These are phyloP conservation scores for Blumeriella jaapii DNA, from an alignment of 2,329 filamentous ascomycete species.

Conservation along the genomic window DNA sequence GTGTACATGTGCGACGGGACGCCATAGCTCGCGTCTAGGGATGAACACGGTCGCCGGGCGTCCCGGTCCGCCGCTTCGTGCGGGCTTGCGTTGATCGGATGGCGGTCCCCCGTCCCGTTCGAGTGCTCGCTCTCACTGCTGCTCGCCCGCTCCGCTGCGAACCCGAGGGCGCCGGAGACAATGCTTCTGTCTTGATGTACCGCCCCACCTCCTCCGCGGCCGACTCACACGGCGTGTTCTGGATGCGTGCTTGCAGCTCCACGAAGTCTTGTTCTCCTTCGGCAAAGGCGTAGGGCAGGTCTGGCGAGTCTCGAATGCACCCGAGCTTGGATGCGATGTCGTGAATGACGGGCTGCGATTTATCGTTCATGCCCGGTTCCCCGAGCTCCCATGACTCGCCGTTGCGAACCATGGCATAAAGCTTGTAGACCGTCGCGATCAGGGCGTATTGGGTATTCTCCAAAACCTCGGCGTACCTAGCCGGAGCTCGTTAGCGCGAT, in stretches of 20 bases:
- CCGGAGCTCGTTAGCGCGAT: slow-evolving; percentile 5
- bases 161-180: slow-evolving; percentile 14
- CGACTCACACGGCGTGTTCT: slow-evolving; percentile 21
- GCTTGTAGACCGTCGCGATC: slow-evolving; percentile 52
- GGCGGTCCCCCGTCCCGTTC: slow-evolving; percentile 18
- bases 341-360: slow-evolving; percentile 51
- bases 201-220: slow-evolving; percentile 13
- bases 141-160: slow-evolving; percentile 20
- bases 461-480: slow-evolving; percentile 50
- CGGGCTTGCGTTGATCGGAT: slow-evolving; percentile 16
- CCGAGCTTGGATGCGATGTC: slow-evolving; percentile 53
- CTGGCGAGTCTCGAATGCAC: slow-evolving; percentile 50
- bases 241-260: slow-evolving; percentile 44
- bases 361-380: slow-evolving; percentile 52
- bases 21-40: slow-evolving; percentile 14
- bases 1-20: slow-evolving; percentile 21
- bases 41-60: slow-evolving; percentile 6
- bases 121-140: slow-evolving; percentile 23
- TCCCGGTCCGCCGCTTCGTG: slow-evolving; percentile 9
- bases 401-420: slow-evolving; percentile 51
- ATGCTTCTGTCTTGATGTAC: slow-evolving; percentile 16
- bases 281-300: slow-evolving; percentile 47
- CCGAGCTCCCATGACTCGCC: slow-evolving; percentile 48
- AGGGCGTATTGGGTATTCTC: slow-evolving; percentile 55
- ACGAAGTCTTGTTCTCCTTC: slow-evolving; percentile 47